These are phyloP conservation scores for Staphylotrichum longicolle DNA, from an alignment of 495 filamentous ascomycete genomes.

Conservation along the genomic window DNA sequence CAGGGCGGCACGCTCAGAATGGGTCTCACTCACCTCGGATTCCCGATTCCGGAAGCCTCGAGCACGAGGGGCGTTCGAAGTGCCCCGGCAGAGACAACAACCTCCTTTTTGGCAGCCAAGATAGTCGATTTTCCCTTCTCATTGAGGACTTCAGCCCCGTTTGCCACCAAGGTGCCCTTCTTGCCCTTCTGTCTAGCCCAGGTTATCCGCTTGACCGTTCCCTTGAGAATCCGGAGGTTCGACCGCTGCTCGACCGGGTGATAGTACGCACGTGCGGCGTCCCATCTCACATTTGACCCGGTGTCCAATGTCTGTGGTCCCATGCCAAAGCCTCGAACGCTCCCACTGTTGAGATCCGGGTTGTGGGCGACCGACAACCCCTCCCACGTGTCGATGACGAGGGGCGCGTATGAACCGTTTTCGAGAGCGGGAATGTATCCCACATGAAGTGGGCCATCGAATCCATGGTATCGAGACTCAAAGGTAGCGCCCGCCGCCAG, in stretches of 20 bases:
- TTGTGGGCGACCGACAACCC: not conserved
- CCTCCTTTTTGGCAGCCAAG: not conserved
- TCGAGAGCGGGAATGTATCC: not conserved
- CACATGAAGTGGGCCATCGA: constrained; percentile 1
- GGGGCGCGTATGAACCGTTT: constrained; percentile 6
- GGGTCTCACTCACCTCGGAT: not conserved
- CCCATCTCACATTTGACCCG: not conserved
- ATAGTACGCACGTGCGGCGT: constrained; percentile 9
- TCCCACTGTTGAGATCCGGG: constrained; percentile 9
- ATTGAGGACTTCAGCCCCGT: not conserved
- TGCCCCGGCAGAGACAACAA: constrained; percentile 4
- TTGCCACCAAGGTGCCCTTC: not conserved
- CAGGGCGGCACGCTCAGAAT: not conserved
- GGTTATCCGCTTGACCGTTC: constrained; percentile 9
- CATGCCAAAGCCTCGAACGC: constrained; percentile 4
- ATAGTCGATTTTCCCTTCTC: not conserved
- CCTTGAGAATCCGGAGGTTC: constrained; percentile 4
- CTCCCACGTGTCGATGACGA: not conserved
- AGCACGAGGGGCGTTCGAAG: constrained; percentile 8
- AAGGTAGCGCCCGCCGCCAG: constrained; percentile 4
- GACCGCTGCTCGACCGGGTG: constrained; percentile 1
- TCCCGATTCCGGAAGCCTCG: constrained; percentile 5
- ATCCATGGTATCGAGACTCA: not conserved
- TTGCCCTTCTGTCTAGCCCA: not conserved
- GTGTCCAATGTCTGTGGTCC: constrained; percentile 3